A percentile compares a stretch with the other conserved stretches of the same genome.
Conservation (phyloP, 225 moss, liverwort and hornwort species). For the Ulota crispa region DNA sequence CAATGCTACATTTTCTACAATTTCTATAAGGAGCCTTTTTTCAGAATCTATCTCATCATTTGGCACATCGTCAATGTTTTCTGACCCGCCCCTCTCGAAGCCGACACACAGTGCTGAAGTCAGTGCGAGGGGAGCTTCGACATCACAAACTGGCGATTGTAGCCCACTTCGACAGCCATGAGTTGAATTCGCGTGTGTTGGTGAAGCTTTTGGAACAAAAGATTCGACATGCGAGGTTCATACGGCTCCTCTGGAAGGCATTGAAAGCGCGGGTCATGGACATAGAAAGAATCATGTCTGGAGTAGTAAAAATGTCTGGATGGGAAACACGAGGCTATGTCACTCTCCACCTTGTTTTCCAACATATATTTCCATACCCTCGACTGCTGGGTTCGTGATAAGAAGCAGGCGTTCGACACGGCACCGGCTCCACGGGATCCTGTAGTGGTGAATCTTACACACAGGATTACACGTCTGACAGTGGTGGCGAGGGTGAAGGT, state of each 20-base stretch:
- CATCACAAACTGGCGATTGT: slow-evolving; percentile 43
- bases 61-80: background rate
- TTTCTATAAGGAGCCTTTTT: background rate
- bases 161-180: slow-evolving; percentile 22
- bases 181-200: slow-evolving; percentile 37
- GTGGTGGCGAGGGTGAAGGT: slow-evolving; percentile 30
- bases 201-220: slow-evolving; percentile 37
- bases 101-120: slow-evolving; percentile 48
- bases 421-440: slow-evolving; percentile 2
- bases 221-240: slow-evolving; percentile 49
- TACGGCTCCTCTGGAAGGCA: slow-evolving; percentile 57
- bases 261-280: slow-evolving; percentile 49
- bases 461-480: slow-evolving; percentile 31
- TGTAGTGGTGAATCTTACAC: slow-evolving; percentile 24
- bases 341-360: slow-evolving; percentile 41
- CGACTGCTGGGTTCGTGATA: slow-evolving; percentile 45
- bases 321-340: slow-evolving; percentile 24
- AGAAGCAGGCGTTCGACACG: slow-evolving; percentile 36
- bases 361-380: slow-evolving; percentile 51
- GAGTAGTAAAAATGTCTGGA: slow-evolving; percentile 46
- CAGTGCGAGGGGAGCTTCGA: slow-evolving; percentile 40
- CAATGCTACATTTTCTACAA: background rate
- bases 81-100: slow-evolving; percentile 36
- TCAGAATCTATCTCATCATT: background rate
- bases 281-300: slow-evolving; percentile 28